Percentiles rank a stretch among this genome's conserved stretches.
Conservation (phyloP, 805 yeast species). For the Yamadazyma phyllophila region DNA sequence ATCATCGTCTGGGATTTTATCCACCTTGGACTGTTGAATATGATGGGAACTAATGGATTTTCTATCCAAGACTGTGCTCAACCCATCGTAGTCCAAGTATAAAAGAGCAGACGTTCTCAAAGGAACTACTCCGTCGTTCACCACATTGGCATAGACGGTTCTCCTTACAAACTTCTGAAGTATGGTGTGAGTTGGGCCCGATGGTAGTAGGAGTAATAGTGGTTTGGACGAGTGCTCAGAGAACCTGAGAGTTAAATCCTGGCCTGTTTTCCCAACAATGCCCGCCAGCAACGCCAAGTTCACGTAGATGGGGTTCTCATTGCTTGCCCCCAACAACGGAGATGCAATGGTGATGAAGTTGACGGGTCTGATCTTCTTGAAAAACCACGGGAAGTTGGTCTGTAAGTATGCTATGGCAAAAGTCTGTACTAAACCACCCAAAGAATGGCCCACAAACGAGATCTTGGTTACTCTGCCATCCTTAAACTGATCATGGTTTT, state of each 20-base stretch:
- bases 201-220: slow-evolving; percentile 69
- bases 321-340: slow-evolving; percentile 83
- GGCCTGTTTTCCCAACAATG: slow-evolving; percentile 88
- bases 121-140: slow-evolving; percentile 96
- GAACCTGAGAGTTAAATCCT: slow-evolving; percentile 72
- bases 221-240: slow-evolving; percentile 52
- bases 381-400: slow-evolving; percentile 67
- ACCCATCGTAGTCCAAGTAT: slow-evolving; percentile 81
- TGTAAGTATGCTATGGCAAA: slow-evolving; percentile 84
- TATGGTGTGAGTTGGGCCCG: slow-evolving; percentile 66
- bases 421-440: slow-evolving; percentile 90
- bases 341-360: slow-evolving; percentile 83
- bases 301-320: slow-evolving; percentile 84
- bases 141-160: slow-evolving; percentile 84
- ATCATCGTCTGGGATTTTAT: slow-evolving; percentile 15
- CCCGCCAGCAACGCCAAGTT: slow-evolving; percentile 85
- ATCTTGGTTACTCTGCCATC: slow-evolving; percentile 51
- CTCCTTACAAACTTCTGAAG: slow-evolving; percentile 64
- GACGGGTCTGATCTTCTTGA: slow-evolving; percentile 62
- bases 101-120: slow-evolving; percentile 83
- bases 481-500: slow-evolving; percentile 38
- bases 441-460: slow-evolving; percentile 89
- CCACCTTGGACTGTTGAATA: slow-evolving; percentile 10
- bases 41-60: slow-evolving; percentile 19
- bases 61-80: slow-evolving; percentile 16